Evolutionary conservation across 2,329 filamentous ascomycete genomes (phyloP).

Genomic region (Trichophyton benhamiae): DNA sequence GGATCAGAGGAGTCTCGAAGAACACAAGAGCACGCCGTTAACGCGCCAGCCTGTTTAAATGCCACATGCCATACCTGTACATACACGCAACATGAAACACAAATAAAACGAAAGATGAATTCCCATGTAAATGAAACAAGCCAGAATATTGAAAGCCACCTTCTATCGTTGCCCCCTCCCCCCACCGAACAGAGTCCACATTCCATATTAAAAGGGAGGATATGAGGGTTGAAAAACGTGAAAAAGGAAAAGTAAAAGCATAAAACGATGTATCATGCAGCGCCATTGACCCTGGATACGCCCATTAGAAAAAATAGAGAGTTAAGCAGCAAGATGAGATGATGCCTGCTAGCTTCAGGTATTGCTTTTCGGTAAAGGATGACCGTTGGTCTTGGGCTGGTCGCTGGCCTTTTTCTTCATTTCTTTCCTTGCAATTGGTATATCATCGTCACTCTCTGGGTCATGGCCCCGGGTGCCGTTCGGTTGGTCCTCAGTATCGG

Average conservation of each 20-base stretch:
- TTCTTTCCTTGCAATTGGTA: not conserved
- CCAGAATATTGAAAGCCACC: not conserved
- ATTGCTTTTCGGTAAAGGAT: constrained; percentile 1
- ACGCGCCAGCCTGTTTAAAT: not conserved
- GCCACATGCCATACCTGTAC: constrained; percentile 1
- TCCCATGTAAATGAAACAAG: not conserved
- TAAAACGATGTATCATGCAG: not conserved
- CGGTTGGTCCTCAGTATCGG: constrained; percentile 18
- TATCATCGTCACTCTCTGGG: not conserved
- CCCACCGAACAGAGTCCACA: not conserved
- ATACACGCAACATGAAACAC: not conserved
- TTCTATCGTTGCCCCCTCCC: not conserved
- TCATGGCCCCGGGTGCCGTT: not conserved
- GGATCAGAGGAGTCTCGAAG: not conserved
- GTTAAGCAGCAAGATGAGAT: not conserved
- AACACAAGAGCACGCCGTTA: not conserved
- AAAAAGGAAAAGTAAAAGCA: not conserved
- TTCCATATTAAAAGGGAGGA: not conserved
- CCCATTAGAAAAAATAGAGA: not conserved
- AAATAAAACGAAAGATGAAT: not conserved
- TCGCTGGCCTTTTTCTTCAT: not conserved
- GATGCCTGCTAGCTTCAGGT: not conserved
- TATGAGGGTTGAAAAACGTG: too few species aligned
- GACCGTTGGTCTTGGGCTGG: not conserved
- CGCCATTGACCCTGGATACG: not conserved